A percentile compares a stretch with the other conserved stretches of the same genome.
phyloP scores from a whole-genome alignment of 2,329 filamentous ascomycete species.

The Pseudocercospora macadamiae region DNA sequence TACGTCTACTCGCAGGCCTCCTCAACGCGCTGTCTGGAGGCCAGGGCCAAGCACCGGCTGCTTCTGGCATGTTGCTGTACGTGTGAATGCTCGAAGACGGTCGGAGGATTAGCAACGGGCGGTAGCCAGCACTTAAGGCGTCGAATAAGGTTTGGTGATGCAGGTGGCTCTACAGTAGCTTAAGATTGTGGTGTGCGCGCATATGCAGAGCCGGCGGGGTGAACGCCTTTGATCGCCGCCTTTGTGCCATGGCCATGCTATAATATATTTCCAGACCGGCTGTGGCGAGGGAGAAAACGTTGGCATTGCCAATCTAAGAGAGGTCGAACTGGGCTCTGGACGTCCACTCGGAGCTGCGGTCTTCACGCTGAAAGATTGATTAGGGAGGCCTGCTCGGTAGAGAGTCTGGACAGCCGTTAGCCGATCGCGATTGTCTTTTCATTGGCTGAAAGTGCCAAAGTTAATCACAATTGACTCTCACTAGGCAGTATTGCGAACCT shows the following conservation, averaged over 20 bases:
- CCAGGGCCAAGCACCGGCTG: conserved; percentile 2
- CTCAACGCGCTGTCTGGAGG: conserved; percentile 11
- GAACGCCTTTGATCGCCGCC: background rate
- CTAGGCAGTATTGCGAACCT: background rate
- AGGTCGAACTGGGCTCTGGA: background rate
- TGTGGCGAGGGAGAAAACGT: too few species aligned
- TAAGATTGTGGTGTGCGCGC: too few species aligned
- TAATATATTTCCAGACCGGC: background rate
- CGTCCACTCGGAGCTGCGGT: background rate
- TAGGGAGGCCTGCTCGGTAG: background rate
- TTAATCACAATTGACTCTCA: background rate
- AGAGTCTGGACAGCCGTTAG: background rate
- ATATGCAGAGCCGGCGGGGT: background rate
- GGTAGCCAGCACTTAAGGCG: background rate
- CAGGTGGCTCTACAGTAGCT: conserved; percentile 1
- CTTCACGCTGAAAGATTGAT: background rate
- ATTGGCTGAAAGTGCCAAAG: background rate
- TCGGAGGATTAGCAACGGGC: background rate
- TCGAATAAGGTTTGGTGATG: background rate
- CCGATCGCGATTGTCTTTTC: background rate
- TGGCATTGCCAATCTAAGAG: too few species aligned
- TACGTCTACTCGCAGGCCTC: conserved; percentile 9
- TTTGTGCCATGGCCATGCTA: background rate
- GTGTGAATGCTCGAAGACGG: background rate
- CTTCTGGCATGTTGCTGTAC: background rate